A percentile compares a stretch with the other conserved stretches of the same genome.
Evolutionary conservation across 805 yeast species (phyloP).

Genomic region (Starmerella roubikii): DNA sequence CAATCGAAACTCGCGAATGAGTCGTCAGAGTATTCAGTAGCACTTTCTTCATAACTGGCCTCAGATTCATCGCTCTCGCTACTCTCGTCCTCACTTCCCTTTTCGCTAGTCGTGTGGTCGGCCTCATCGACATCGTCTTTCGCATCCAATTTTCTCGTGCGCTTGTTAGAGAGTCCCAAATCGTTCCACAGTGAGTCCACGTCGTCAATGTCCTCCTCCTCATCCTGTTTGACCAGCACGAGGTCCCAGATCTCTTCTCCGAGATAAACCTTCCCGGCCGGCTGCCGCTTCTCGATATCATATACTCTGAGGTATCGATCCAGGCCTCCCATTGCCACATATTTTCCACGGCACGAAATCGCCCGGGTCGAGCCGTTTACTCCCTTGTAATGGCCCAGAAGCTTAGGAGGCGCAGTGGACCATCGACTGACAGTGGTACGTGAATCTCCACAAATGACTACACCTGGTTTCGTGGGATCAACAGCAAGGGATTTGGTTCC

Average conservation of each 20-base stretch:
- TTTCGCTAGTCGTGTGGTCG: neutral
- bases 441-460: slow-evolving; percentile 58
- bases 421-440: slow-evolving; percentile 44
- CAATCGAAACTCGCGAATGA: too few relatives aligned
- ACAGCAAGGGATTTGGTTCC: slow-evolving; percentile 35
- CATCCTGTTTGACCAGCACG: slow-evolving; percentile 2
- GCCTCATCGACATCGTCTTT: neutral
- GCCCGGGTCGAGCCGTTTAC: slow-evolving; percentile 58
- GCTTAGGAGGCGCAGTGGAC: slow-evolving; percentile 19
- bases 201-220: slow-evolving; percentile 10
- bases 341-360: slow-evolving; percentile 13
- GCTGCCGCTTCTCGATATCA: slow-evolving; percentile 44
- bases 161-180: neutral
- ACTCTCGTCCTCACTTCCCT: neutral
- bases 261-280: slow-evolving; percentile 56
- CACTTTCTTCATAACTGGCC: too few relatives aligned
- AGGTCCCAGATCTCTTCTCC: slow-evolving; percentile 52
- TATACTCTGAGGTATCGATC: slow-evolving; percentile 78
- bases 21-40: too few relatives aligned
- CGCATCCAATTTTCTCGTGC: neutral
- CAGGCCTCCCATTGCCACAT: slow-evolving; percentile 66
- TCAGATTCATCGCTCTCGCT: neutral
- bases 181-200: slow-evolving; percentile 8
- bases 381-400: slow-evolving; percentile 63
- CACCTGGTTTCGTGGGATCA: slow-evolving; percentile 26